Percentiles rank a stretch among this genome's conserved stretches.
Conservation (phyloP, 495 filamentous ascomycete species). For the Apiosordaria backusii region DNA sequence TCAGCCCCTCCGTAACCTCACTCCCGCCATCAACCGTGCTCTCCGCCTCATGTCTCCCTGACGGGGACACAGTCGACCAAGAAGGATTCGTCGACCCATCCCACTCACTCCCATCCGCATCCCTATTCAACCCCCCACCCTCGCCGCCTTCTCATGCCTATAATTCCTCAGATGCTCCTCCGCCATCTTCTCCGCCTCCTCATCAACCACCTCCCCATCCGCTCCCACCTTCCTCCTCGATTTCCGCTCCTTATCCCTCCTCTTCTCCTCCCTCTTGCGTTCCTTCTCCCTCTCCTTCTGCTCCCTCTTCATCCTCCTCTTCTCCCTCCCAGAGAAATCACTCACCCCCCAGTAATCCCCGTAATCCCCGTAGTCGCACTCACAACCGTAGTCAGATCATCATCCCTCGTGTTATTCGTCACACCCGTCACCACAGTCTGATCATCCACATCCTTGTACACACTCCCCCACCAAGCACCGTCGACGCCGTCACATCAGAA, state of each 20-base stretch:
- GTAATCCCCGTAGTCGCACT: constrained; percentile 43
- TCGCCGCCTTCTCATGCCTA: constrained; percentile 76
- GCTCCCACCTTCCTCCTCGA: constrained; percentile 41
- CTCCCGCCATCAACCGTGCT: constrained; percentile 54
- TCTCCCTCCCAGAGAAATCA: constrained; percentile 45
- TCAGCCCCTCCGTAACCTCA: constrained; percentile 53
- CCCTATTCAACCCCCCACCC: constrained; percentile 82
- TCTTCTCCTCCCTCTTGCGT: constrained; percentile 42
- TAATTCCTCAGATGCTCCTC: constrained; percentile 60
- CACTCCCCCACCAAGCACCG: constrained; percentile 75
- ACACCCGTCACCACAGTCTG: constrained; percentile 32
- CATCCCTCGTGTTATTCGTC: constrained; percentile 32
- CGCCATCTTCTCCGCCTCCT: constrained; percentile 66
- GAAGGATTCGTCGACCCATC: constrained; percentile 58
- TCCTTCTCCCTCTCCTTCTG: constrained; percentile 48
- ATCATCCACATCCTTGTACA: constrained; percentile 65
- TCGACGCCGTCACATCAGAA: constrained; percentile 74
- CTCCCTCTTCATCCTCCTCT: constrained; percentile 47
- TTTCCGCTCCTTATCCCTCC: constrained; percentile 43
- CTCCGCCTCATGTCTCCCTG: constrained; percentile 18
- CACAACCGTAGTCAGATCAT: constrained; percentile 36
- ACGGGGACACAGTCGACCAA: constrained; percentile 34
- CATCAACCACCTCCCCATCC: constrained; percentile 49
- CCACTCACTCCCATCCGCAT: constrained; percentile 68
- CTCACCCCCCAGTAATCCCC: constrained; percentile 48